phyloP scores from a whole-genome alignment of 768 basidiomycete species.

The Naganishia kalamii region DNA sequence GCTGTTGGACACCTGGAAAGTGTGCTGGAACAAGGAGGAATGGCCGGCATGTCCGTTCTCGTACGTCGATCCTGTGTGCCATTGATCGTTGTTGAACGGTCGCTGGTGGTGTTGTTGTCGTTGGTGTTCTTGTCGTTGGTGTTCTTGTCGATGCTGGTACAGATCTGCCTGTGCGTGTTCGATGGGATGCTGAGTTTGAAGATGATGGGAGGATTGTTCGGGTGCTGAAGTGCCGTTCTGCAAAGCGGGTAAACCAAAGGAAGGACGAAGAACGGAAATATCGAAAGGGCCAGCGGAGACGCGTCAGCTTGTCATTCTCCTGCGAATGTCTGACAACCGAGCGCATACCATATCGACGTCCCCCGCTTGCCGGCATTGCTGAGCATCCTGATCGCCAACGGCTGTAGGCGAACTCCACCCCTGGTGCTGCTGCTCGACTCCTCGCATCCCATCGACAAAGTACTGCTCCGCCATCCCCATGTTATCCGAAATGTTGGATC shows the following conservation, averaged over 20 bases:
- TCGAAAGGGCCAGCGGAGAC: not conserved
- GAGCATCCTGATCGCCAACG: not conserved
- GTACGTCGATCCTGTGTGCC: not conserved
- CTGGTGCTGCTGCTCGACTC: conserved; percentile 11
- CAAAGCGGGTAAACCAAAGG: not conserved
- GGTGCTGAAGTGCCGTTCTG: not conserved
- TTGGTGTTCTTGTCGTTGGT: conserved; percentile 8
- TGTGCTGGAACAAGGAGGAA: not conserved
- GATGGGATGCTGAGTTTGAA: not conserved
- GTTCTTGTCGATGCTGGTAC: conserved; percentile 7
- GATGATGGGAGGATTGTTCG: not conserved
- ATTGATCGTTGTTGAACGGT: not conserved
- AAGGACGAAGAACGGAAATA: not conserved
- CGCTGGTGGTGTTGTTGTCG: not conserved
- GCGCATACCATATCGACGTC: conserved; percentile 14
- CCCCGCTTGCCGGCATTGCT: not conserved
- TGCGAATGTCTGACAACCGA: not conserved
- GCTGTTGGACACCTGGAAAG: conserved; percentile 11
- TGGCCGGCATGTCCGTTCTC: not conserved
- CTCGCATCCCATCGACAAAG: conserved; percentile 14
- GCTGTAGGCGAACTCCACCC: conserved; percentile 3
- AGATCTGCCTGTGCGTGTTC: conserved; percentile 9
- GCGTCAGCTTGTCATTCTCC: conserved; percentile 13
- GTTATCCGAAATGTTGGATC: not conserved
- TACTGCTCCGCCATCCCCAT: conserved; percentile 8